Base-by-base conservation (phyloP, 176 grass and related monocot species). In the Poa annua region DNA sequence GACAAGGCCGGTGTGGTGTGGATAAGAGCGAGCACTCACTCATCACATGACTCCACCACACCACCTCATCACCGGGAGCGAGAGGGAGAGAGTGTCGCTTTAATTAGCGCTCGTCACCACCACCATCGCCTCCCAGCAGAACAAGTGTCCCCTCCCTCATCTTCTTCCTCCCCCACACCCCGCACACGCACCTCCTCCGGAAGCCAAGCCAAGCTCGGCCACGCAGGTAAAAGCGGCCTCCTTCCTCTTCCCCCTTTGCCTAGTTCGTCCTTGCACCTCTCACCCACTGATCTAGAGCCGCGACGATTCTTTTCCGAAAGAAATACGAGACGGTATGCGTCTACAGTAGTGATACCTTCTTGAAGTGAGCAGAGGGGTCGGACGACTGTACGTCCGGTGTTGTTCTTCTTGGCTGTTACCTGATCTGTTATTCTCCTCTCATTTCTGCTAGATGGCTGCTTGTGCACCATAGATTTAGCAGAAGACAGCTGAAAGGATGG, bases 211-310 rank as follows among this genome's bases (percentile, higher is more conserved):
- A 74, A 77, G 81, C 77, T 74, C 36, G 51, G 61, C 25, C 55
- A 66, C 62, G 44, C 72, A 86, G 88, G 88, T 89, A 89, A 89
- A 89, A 82, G 45, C 63, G 10, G 42, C 62, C 50, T 38, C 17
- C 35, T 7, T 71, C 68, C 29, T 4, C 68, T 25, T 6, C 36
- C 66, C 19, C 12, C 29, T 29, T 34, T 63, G 8, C 3, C 32
- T 25, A 17, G 41, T 51, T 70, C 66, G 3, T 51, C 24, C 74
- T 78, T 3, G 82, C 33, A 11, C 21, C 53, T 5, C 3, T 34
- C 59, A 32, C 77, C 11, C 33, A 19, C 21, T 81, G 70, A 21
- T 83, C 65, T 74, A 6, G 38, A 39, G 36, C 5, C 7, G 32
- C 41, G 61, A 19, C 38, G 19, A 55, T 55, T n/a, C 20, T 56